These are phyloP conservation scores for Termitomyces sp. DNA, from an alignment of 768 basidiomycete genomes.

Conservation along the genomic window DNA sequence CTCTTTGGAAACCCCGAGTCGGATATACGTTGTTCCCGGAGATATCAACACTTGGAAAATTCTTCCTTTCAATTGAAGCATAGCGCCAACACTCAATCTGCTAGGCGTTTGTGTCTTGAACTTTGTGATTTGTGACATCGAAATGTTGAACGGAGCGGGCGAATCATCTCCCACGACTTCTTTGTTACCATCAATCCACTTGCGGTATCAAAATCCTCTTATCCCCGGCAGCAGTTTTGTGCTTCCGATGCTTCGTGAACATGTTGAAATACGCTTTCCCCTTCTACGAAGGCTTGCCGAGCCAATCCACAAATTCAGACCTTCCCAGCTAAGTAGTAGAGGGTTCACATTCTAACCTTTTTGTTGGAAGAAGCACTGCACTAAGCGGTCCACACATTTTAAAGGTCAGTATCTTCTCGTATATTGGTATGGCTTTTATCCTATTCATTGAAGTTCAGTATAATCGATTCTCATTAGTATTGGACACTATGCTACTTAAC, in stretches of 20 bases:
- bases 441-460: not conserved
- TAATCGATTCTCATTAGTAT: too few species aligned
- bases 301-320: not conserved
- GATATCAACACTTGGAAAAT: not conserved
- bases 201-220: not conserved
- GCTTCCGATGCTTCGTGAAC: too few species aligned
- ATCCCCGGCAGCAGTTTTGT: too few species aligned
- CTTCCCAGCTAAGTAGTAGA: not conserved
- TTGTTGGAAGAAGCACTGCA: too few species aligned
- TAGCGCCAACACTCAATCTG: not conserved
- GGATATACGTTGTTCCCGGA: not conserved
- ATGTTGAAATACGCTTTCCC: not conserved
- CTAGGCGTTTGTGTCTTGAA: not conserved
- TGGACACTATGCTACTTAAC: not conserved
- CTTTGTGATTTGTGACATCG: not conserved
- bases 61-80: not conserved
- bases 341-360: too few species aligned
- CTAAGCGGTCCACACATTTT: too few species aligned
- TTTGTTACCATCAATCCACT: too few species aligned
- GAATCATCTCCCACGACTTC: not conserved
- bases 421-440: not conserved
- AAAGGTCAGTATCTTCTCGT: not conserved
- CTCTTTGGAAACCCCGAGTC: not conserved
- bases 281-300: not conserved
- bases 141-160: not conserved